phyloP scores from a whole-genome alignment of 208 protist genomes.

The Leishmania turanica region DNA sequence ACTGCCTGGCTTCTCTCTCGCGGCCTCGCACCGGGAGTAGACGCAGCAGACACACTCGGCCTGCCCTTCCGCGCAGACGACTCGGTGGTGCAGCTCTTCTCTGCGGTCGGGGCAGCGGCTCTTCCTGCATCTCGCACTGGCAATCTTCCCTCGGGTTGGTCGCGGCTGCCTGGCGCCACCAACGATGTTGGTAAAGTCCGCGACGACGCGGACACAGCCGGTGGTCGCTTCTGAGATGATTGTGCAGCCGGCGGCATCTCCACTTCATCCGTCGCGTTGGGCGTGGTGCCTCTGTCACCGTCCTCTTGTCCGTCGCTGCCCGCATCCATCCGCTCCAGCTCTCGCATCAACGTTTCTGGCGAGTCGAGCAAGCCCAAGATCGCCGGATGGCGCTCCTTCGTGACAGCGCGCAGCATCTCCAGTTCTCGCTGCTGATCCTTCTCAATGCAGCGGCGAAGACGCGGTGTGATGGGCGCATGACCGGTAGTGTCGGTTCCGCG shows the following conservation, averaged over 20 bases:
- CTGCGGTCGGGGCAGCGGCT: background rate
- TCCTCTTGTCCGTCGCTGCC: conserved; percentile 11
- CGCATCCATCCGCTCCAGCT: conserved; percentile 9
- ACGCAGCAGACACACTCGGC: background rate
- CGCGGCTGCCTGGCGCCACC: background rate
- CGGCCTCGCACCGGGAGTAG: background rate
- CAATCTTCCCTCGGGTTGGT: background rate
- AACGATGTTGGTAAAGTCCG: background rate
- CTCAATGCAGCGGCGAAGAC: conserved; percentile 36
- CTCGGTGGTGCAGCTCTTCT: background rate
- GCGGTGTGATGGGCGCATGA: conserved; percentile 45
- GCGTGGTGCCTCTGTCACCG: background rate
- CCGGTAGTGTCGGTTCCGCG: conserved; percentile 39
- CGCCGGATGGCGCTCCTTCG: conserved; percentile 17
- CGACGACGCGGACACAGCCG: too few species aligned
- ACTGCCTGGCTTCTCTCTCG: background rate
- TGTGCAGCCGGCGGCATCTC: background rate
- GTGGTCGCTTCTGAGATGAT: background rate
- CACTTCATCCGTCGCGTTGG: background rate
- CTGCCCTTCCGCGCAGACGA: background rate
- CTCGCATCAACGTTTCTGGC: conserved; percentile 16
- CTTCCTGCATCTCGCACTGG: background rate
- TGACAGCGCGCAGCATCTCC: conserved; percentile 31
- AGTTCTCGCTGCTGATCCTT: conserved; percentile 38
- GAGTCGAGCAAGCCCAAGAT: conserved; percentile 21